Conservation (phyloP, 305 asterid species). For the Fraxinus xanthoxyloides region DNA sequence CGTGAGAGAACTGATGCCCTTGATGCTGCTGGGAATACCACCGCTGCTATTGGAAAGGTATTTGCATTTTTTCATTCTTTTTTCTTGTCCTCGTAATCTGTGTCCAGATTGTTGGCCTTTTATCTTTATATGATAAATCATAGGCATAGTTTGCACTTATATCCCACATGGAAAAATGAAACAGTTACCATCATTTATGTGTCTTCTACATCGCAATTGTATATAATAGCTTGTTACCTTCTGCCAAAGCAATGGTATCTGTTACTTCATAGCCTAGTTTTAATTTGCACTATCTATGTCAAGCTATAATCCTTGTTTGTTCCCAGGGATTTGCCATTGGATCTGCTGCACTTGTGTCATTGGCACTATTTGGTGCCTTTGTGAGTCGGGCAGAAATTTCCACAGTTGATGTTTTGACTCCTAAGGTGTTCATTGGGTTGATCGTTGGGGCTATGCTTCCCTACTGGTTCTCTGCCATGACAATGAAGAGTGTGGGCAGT, state of each 20-base stretch:
- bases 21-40: constrained; percentile 67
- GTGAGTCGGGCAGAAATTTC: constrained; percentile 80
- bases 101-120: not conserved
- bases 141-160: not conserved
- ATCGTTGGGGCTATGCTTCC: constrained; percentile 91
- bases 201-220: not conserved
- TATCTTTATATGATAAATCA: not conserved
- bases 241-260: not conserved
- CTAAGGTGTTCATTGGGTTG: constrained; percentile 84
- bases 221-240: not conserved
- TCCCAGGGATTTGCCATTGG: constrained; percentile 97
- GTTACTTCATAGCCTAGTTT: not conserved
- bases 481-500: constrained; percentile 95
- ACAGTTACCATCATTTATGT: not conserved
- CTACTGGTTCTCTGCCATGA: constrained; percentile 94
- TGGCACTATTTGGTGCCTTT: constrained; percentile 91
- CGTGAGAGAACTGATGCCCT: constrained; percentile 66
- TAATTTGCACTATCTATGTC: not conserved
- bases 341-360: constrained; percentile 89
- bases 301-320: not conserved
- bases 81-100: not conserved
- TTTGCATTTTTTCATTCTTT: not conserved
- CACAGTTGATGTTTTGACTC: constrained; percentile 81
- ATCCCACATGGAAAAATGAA: not conserved
- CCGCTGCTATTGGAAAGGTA: constrained; percentile 97